Conservation (phyloP, 2,329 filamentous ascomycete species). For the Trichoderma simmonsii region DNA sequence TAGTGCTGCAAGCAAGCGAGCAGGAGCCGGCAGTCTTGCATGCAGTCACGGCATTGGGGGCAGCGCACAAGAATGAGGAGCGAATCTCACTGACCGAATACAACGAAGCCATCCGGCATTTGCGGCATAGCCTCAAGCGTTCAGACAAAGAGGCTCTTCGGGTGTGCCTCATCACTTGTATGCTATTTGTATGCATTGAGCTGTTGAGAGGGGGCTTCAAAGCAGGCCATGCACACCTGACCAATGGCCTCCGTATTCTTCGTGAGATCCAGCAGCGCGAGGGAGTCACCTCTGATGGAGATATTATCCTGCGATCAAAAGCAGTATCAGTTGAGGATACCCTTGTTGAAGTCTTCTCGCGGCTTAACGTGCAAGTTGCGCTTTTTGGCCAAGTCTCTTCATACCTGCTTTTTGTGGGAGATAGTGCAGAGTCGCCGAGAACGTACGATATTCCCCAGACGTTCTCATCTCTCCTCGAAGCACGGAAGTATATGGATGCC, state of each 20-base stretch:
- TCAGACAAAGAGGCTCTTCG: conserved; percentile 30
- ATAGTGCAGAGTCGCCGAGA: conserved; percentile 17
- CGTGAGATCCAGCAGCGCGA: conserved; percentile 20
- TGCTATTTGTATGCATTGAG: conserved; percentile 41
- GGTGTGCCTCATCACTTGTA: conserved; percentile 40
- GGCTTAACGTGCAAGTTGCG: conserved; percentile 28
- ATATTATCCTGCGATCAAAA: conserved; percentile 16
- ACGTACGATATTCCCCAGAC: conserved; percentile 6
- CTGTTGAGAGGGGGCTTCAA: conserved; percentile 34
- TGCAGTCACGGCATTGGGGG: conserved; percentile 40
- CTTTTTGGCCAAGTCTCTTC: conserved; percentile 29
- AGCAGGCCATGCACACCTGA: conserved; percentile 30
- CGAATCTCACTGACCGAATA: conserved; percentile 35
- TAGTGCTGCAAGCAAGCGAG: conserved; percentile 38
- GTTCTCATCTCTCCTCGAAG: conserved; percentile 8
- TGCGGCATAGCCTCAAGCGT: conserved; percentile 29
- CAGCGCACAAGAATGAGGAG: conserved; percentile 30
- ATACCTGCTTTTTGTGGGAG: conserved; percentile 15
- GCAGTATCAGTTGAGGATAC: conserved; percentile 18
- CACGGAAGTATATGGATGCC: conserved; percentile 2
- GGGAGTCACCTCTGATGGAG: neutral
- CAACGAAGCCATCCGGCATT: conserved; percentile 36
- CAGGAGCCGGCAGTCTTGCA: conserved; percentile 41
- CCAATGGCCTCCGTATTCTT: conserved; percentile 31
- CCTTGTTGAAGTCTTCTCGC: conserved; percentile 27